Conservation (phyloP, 2,329 filamentous ascomycete species). For the Cytospora leucostoma region DNA sequence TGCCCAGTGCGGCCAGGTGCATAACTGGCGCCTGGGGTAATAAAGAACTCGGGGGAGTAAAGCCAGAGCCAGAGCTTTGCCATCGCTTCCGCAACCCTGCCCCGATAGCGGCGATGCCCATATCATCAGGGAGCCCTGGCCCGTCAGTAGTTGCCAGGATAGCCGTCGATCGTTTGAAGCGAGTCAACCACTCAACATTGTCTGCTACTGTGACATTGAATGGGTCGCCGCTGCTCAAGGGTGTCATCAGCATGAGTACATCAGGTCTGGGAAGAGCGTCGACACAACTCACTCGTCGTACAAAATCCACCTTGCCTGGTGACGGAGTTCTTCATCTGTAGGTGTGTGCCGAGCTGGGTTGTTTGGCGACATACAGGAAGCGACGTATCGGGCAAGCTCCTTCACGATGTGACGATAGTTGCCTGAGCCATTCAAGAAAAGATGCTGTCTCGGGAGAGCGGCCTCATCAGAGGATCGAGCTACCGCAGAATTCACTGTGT, state of each 20-base stretch:
- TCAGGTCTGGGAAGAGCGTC: background rate
- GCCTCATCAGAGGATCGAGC: background rate
- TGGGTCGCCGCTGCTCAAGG: conserved; percentile 53
- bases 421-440: conserved; percentile 61
- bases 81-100: background rate
- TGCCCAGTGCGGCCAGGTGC: conserved; percentile 20
- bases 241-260: background rate
- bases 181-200: conserved; percentile 63
- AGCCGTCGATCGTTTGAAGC: conserved; percentile 61
- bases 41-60: conserved; percentile 43
- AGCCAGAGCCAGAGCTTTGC: conserved; percentile 46
- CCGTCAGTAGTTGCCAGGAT: conserved; percentile 51
- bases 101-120: conserved; percentile 3
- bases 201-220: conserved; percentile 67
- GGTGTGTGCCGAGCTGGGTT: conserved; percentile 62
- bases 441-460: conserved; percentile 33
- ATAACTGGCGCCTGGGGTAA: conserved; percentile 38
- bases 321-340: conserved; percentile 62
- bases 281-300: conserved; percentile 57
- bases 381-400: conserved; percentile 56
- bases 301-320: conserved; percentile 63
- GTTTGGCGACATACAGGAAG: conserved; percentile 56
- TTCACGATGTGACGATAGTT: conserved; percentile 59
- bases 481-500: background rate
- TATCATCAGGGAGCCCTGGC: conserved; percentile 47